phyloP scores from a whole-genome alignment of 371 early-diverging fungal genomes.

The Syncephalastrum racemosum region DNA sequence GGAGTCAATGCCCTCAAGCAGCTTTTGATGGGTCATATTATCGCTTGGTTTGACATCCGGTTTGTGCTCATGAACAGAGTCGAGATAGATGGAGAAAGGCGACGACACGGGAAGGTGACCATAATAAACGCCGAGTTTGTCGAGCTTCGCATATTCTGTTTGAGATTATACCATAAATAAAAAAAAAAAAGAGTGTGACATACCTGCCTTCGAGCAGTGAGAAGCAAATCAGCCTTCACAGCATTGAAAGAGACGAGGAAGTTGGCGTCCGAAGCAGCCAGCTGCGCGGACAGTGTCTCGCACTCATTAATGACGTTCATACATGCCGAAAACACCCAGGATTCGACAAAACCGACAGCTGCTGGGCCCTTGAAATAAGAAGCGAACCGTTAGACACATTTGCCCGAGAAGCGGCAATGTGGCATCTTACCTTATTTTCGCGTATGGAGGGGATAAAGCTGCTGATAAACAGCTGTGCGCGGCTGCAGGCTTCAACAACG shows the following conservation, averaged over 20 bases:
- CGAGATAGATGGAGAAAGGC: slow-evolving; percentile 59
- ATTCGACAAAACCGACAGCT: slow-evolving; percentile 66
- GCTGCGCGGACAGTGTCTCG: slow-evolving; percentile 62
- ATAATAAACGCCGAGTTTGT: slow-evolving; percentile 67
- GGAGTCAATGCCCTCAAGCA: slow-evolving; percentile 61
- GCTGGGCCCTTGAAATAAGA: slow-evolving; percentile 32
- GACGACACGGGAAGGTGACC: slow-evolving; percentile 51
- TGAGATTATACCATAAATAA: neutral
- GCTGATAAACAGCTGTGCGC: slow-evolving; percentile 75
- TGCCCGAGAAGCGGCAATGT: neutral
- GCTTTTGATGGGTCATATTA: slow-evolving; percentile 64
- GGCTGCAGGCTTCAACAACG: slow-evolving; percentile 65
- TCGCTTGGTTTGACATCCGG: slow-evolving; percentile 20
- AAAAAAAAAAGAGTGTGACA: neutral
- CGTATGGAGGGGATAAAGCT: slow-evolving; percentile 70
- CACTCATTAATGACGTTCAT: slow-evolving; percentile 77
- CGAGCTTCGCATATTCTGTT: slow-evolving; percentile 48
- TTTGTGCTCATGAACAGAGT: slow-evolving; percentile 8
- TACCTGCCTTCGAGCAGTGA: slow-evolving; percentile 73
- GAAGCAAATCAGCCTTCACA: slow-evolving; percentile 75
- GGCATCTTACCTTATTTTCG: slow-evolving; percentile 60
- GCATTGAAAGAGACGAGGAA: slow-evolving; percentile 62
- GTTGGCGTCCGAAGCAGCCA: slow-evolving; percentile 41
- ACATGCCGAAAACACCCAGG: slow-evolving; percentile 81
- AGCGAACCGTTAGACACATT: neutral